Evolutionary conservation across 108 stramenopile genomes (phyloP), one percentile per base, ranked within the genome.

Genomic region (Asterionellopsis glacialis): DNA sequence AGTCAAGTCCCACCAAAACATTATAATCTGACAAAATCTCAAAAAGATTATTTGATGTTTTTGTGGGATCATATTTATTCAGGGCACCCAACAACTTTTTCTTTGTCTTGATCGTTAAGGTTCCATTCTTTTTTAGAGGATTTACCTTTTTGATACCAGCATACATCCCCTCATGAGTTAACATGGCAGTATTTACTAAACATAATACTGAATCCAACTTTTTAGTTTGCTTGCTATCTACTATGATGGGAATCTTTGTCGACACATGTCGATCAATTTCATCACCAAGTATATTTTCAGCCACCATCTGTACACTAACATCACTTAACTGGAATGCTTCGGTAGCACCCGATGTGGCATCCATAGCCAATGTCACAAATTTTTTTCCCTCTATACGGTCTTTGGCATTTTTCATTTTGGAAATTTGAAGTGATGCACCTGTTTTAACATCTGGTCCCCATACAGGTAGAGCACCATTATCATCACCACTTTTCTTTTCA

Each of bases 281-380:
- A 14, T 25, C 25, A 40, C 51, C 51, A 28, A 86, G 59, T 57
- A 88, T 57, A 26, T 70, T 80, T 75, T 93, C 88, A 47, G 87
- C 80, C 1, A 87, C 85, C 88, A 93, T 93, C 73, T 93, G 92
- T 7, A 93, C 85, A 28, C 67, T 64, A 9, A 87, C 83, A 57
- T 93, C 88, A 57, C 83, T 87, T 59, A 93, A 62, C 70, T 90
- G 88, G 67, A 93, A 93, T 51, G 87, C 92, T 69, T 93, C 92
- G 0, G 88, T 84, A 12, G 88, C 87, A 40, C 92, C 92, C 1
- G 72, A 58, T 18, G 67, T 80, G 13, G 82, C 88, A 74, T 90
- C 82, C 76, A 90, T 77, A 23, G 88, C 75, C 48, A 90, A 52
- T 0, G 88, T 90, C 0, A 85, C 79, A 70, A 86, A 93, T 45